Percentiles rank a stretch among this genome's conserved stretches.
These are phyloP conservation scores for Leccinum variicolor DNA, from an alignment of 768 basidiomycete genomes.

Conservation along the genomic window DNA sequence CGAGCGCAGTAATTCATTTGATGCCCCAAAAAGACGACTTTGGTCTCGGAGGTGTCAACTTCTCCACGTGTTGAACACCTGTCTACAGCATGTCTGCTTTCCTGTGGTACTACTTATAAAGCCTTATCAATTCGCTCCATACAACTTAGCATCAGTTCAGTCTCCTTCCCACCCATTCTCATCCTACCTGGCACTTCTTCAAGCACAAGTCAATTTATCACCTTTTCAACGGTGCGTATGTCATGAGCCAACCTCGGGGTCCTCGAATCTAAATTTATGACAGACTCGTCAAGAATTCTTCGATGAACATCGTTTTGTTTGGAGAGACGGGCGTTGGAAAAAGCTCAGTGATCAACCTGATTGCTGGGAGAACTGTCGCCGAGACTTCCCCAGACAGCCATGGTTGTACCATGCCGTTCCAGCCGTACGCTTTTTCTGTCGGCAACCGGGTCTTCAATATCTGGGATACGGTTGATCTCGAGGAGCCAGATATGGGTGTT, in stretches of 20 bases:
- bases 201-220: background rate
- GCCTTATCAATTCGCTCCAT: background rate
- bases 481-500: conserved; percentile 28
- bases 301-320: background rate
- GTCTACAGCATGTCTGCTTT: too few species aligned
- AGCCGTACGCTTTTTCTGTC: background rate
- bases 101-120: too few species aligned
- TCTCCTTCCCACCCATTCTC: too few species aligned
- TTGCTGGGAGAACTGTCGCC: background rate
- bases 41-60: too few species aligned
- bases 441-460: background rate
- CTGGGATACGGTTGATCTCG: conserved; percentile 30
- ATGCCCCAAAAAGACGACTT: too few species aligned
- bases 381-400: background rate
- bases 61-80: too few species aligned
- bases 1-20: too few species aligned
- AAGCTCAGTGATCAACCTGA: background rate
- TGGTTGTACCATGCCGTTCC: background rate
- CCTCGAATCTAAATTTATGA: background rate
- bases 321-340: background rate
- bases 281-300: background rate
- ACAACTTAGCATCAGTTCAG: background rate
- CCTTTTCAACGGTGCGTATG: background rate
- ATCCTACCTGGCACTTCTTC: too few species aligned
- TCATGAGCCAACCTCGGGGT: background rate